Evolutionary conservation across 2,329 filamentous ascomycete genomes (phyloP), one percentile per base, ranked within the genome.

Genomic region (Grosmannia huntii): DNA sequence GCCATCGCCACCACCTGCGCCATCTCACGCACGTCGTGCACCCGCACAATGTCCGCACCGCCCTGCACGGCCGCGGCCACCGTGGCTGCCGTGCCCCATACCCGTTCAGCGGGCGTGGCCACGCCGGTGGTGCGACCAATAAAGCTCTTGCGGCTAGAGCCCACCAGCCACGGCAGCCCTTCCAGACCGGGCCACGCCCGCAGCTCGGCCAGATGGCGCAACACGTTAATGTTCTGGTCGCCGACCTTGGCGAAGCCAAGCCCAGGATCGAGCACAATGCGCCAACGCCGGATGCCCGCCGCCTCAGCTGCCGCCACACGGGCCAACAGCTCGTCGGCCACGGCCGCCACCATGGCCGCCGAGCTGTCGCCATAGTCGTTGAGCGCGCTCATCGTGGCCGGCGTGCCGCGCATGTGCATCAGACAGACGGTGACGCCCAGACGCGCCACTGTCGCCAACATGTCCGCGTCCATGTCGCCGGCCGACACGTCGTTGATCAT

Each of bases 401-500:
- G 90, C 3, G 83, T 89, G 55, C 91, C 91, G 65, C 91, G 89
- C 88, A 94, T 96, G 73, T 96, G 91, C 89, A 95, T 95, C 56
- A 96, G 78, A 61, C 78, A 81, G 36, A 96, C 84, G 3, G 90
- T 90, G 65, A 85, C 89, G 41, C 88, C 86, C 0, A 94, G 79
- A 5, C 79, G 76, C 0, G 89, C 92, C 62, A 92, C 85, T 0
- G 88, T 90, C 16, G 83, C 66, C 0, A 99, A 80, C 90, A 99
- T 97, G 0, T 80, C 78, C 0, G 81, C 73, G 68, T 97, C 94
- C 55, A 96, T 76, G 4, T 76, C 68, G 4, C 94, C 94, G 1
- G 86, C 90, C 0, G 90, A 95, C 41, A 99, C 85, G 70, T 99
- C 94, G 72, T 99, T 99, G 73, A 99, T 83, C 62, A 99, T 87